phyloP scores from a whole-genome alignment of 2,329 filamentous ascomycete genomes.

The Massarina eburnea region DNA sequence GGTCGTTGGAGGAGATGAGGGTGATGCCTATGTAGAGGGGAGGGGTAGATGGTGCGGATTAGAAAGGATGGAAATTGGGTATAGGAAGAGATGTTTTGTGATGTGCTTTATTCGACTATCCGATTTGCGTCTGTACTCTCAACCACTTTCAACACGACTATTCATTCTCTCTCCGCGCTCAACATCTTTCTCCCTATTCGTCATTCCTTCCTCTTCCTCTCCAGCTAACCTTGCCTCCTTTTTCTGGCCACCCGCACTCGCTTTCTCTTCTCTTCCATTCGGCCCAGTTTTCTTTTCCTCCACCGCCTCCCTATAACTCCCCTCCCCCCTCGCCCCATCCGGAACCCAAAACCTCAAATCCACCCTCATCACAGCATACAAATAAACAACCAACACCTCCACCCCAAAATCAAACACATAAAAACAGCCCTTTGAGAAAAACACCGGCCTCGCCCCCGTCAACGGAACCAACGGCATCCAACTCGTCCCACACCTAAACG shows the following conservation, averaged over 20 bases:
- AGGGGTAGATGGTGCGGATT: too few species aligned
- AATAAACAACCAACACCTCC: conserved; percentile 69
- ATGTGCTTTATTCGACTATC: too few species aligned
- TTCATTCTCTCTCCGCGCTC: background rate
- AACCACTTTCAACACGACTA: background rate
- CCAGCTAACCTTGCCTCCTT: background rate
- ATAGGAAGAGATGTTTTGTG: too few species aligned
- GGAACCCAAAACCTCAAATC: conserved; percentile 77
- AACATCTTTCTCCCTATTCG: background rate
- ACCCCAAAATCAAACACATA: conserved; percentile 78
- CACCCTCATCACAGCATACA: conserved; percentile 68
- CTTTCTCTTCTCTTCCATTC: too few species aligned
- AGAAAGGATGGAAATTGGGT: too few species aligned
- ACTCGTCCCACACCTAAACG: conserved; percentile 64
- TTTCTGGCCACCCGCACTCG: background rate
- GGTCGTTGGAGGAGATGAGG: too few species aligned
- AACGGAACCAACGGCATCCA: conserved; percentile 53
- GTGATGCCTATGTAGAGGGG: too few species aligned
- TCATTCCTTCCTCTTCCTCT: background rate
- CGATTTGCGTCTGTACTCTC: background rate
- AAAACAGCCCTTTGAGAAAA: conserved; percentile 70
- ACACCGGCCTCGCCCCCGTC: conserved; percentile 65
- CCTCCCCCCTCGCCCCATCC: conserved; percentile 62
- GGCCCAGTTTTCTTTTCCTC: too few species aligned
- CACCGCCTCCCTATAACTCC: conserved; percentile 19